These are phyloP conservation scores for Fraxinus baroniana DNA, from an alignment of 305 asterid genomes.

Conservation along the genomic window DNA sequence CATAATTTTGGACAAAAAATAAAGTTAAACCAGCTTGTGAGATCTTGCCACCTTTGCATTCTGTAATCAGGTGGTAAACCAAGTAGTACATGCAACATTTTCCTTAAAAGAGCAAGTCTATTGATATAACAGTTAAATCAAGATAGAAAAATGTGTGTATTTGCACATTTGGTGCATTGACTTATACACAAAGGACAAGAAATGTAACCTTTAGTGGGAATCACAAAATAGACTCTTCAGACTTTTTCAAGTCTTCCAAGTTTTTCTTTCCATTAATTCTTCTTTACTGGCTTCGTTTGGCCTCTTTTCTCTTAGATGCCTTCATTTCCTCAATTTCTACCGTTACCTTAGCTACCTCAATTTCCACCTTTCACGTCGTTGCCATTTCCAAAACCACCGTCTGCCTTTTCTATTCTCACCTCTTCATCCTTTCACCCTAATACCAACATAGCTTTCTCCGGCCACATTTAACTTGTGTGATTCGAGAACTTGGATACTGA, in stretches of 20 bases:
- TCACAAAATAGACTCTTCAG: neutral
- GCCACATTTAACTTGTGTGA: slow-evolving; percentile 25
- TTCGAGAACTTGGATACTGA: slow-evolving; percentile 29
- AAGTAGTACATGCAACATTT: no score
- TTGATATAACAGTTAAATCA: slow-evolving; percentile 37
- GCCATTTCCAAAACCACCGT: slow-evolving; percentile 23
- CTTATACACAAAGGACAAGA: slow-evolving; percentile 32
- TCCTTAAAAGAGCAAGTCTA: slow-evolving; percentile 13
- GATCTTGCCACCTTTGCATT: no score
- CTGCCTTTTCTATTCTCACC: slow-evolving; percentile 21
- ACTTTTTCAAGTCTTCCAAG: slow-evolving; percentile 36
- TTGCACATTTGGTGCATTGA: slow-evolving; percentile 40
- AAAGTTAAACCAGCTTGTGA: no score
- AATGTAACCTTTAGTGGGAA: slow-evolving; percentile 36
- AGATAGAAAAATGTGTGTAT: slow-evolving; percentile 33
- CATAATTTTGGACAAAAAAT: no score
- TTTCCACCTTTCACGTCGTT: slow-evolving; percentile 19
- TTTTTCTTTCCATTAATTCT: slow-evolving; percentile 38
- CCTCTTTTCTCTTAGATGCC: slow-evolving; percentile 36
- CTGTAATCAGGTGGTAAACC: no score
- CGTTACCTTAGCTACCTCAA: slow-evolving; percentile 28
- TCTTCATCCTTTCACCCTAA: slow-evolving; percentile 12
- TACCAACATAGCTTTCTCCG: neutral
- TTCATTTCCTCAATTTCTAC: slow-evolving; percentile 22
- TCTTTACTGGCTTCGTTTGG: slow-evolving; percentile 28